Evolutionary conservation across 2,329 filamentous ascomycete genomes (phyloP), one percentile per base, ranked within the genome.

Genomic region (Penicillium capsulatum): DNA sequence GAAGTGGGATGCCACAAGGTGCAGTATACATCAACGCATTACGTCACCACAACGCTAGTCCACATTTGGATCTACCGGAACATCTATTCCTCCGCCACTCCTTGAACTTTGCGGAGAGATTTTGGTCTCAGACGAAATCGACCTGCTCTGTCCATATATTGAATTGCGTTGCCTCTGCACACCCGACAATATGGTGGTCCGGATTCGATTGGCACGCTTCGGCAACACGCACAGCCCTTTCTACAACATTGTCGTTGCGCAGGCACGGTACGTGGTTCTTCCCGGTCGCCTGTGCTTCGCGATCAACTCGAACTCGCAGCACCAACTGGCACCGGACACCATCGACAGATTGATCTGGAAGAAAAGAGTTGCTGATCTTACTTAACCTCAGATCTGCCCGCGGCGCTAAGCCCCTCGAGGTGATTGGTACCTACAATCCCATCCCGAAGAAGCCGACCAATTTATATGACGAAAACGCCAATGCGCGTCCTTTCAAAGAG

Each of bases 221-320:
- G 89, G 90, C 63, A 87, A 84, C 66, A 81, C 79, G 51, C 90
- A 94, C 64, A 66, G 79, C n/a, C 91, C 92, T 2, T 84, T 96
- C 57, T 98, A 95, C 77, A 98, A 98, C 72, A 96, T 98, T 50
- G 88, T 97, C 52, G 86, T 98, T 50, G 80, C 89, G 11, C 91
- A 97, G 60, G 90, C 90, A 32, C 83, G 90, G 86, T 94, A 77
- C 51, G 74, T 53, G 41, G 13, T 38, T 28, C 31, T 24, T 31
- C 26, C 38, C 40, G 26, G 19, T 40, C 28, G 34, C n/a, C n/a
- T n/a, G n/a, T n/a, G n/a, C n/a, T n/a, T n/a, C n/a, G n/a, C n/a
- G n/a, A n/a, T n/a, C n/a, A n/a, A n/a, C n/a, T n/a, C n/a, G n/a
- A n/a, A n/a, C n/a, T n/a, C n/a, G n/a, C n/a, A n/a, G n/a, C n/a